Evolutionary conservation across 768 basidiomycete species (phyloP), one percentile per base, ranked within the genome.

Genomic region (Leucocoprinus leucothites): DNA sequence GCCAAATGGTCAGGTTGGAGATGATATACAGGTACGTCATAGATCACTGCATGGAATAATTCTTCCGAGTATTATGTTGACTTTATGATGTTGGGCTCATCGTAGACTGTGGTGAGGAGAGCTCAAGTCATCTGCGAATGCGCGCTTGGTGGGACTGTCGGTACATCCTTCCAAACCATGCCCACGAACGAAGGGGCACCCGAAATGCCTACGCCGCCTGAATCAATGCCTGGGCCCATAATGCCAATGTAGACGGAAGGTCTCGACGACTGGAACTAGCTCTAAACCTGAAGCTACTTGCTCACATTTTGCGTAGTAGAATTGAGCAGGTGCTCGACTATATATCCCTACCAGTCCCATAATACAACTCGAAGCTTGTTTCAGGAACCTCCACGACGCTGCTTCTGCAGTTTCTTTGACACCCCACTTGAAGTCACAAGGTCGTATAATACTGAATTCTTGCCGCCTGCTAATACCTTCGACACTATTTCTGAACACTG

Each of bases 81-180:
- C 34, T n/a, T 51, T 43, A 41, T 49, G 25, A 35, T 42, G 25
- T 41, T 49, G 56, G 22, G 51, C 3, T 51, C 11, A 19, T 51
- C 43, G 7, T 61, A 81, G 77, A 86, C 82, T 16, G 86, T 93
- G 43, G 89, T 94, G 9, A 71, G 90, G 57, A 74, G 91, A 51
- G 91, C 92, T 14, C 92, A 93, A 69, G 91, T 91, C 13, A 84
- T 93, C 44, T 94, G 91, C 62, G 87, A 90, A 69, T 94, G 89
- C 64, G 90, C 91, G 1, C 70, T 91, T 65, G 72, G 72, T 8
- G 72, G 74, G 9, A 62, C 64, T 53, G 54, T 56, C 6, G 47
- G 60, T 14, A 56, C 64, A 38, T 61, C 63, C 40, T 61, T 57
- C 25, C 40, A 34, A n/a, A 22, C 18, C 8, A 58, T 57, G 58